These are phyloP conservation scores for Trametopsis cervina DNA, from an alignment of 768 basidiomycete species.

Conservation along the genomic window DNA sequence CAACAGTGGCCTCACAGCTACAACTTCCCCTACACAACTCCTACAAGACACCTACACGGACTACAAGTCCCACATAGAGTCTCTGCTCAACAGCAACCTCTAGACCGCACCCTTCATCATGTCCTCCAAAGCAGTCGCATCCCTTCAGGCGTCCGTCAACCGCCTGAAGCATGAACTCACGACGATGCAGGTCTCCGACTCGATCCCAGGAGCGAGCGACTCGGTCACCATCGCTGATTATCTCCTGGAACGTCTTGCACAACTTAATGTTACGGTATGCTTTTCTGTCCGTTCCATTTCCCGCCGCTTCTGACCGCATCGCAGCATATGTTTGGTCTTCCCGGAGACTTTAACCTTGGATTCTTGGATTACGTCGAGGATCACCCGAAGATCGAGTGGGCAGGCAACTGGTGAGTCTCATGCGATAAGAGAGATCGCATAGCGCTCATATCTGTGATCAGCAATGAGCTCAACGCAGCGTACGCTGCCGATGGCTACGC, in stretches of 20 bases:
- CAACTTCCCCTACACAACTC: no score
- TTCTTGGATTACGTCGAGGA: constrained; percentile 76
- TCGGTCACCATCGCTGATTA: constrained; percentile 52
- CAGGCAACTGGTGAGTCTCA: constrained; percentile 66
- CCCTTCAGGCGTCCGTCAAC: constrained; percentile 38
- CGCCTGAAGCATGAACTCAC: constrained; percentile 42
- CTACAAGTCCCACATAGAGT: no score
- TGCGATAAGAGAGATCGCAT: background rate
- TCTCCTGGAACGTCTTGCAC: constrained; percentile 53
- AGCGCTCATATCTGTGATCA: constrained; percentile 24
- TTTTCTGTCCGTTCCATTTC: background rate
- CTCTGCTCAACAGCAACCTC: no score
- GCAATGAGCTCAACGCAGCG: constrained; percentile 80
- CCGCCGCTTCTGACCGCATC: constrained; percentile 7
- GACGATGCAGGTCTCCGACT: constrained; percentile 31
- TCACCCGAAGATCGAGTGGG: constrained; percentile 71
- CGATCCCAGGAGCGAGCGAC: constrained; percentile 23
- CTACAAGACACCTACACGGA: no score
- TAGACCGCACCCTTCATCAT: no score
- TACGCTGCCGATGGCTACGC: constrained; percentile 96
- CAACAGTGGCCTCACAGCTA: no score
- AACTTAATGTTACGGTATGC: constrained; percentile 56
- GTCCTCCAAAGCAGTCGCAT: constrained; percentile 17
- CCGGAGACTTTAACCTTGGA: constrained; percentile 83
- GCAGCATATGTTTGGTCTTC: constrained; percentile 78